Conservation (phyloP, 2,329 filamentous ascomycete genomes). For the Aaosphaeria arxii region DNA sequence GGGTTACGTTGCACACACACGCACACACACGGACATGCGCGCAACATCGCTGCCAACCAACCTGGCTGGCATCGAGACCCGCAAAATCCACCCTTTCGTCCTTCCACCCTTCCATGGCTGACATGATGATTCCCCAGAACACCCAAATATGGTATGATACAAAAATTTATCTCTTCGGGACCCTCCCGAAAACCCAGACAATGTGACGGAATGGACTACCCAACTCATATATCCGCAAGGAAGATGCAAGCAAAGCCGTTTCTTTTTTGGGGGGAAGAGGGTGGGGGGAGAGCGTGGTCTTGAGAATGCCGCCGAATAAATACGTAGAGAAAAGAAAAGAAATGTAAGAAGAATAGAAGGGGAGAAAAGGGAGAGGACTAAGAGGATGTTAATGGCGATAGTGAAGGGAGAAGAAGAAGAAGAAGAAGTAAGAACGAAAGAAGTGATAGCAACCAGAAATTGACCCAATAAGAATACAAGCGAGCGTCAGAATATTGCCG, state of each 20-base stretch:
- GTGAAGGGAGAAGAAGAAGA: neutral
- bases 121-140: slow-evolving; percentile 4
- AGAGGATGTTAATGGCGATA: neutral
- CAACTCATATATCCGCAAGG: slow-evolving; percentile 5
- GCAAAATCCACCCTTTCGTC: no score
- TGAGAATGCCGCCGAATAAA: no score
- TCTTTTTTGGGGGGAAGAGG: slow-evolving; percentile 10
- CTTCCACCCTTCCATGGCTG: neutral
- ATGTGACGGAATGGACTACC: slow-evolving; percentile 6
- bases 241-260: slow-evolving; percentile 28
- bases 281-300: no score
- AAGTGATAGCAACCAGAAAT: neutral
- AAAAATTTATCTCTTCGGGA: slow-evolving; percentile 4
- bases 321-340: neutral
- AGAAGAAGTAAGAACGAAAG: slow-evolving; percentile 4
- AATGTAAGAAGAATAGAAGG: neutral
- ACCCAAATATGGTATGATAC: slow-evolving; percentile 30
- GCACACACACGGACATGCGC: no score
- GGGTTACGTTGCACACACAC: no score
- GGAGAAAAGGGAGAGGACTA: neutral
- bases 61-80: no score
- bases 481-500: slow-evolving; percentile 23
- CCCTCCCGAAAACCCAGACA: slow-evolving; percentile 5
- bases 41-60: no score
- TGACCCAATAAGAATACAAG: slow-evolving; percentile 22